Evolutionary conservation across 2,329 filamentous ascomycete species (phyloP), one percentile per base, ranked within the genome.

Genomic region (Ophiostoma sp.): DNA sequence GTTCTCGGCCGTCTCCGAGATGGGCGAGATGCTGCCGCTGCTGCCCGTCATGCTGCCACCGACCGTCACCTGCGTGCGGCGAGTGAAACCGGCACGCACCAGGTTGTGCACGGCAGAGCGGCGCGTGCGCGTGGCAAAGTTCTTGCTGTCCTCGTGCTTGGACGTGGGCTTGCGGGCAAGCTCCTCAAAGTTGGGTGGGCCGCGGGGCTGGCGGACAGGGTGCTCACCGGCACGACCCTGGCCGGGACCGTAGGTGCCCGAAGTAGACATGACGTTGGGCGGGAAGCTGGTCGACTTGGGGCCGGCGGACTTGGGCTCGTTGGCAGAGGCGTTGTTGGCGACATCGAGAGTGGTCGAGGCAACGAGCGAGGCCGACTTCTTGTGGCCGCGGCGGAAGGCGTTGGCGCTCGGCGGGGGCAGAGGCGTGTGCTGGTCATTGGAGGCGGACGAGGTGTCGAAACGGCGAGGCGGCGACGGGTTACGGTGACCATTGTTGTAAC

Each of bases 71-170:
- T 92, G 86, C 88, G 42, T 48, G 42, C 95, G 93, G 74, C 96
- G 93, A 79, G 94, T 93, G 76, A 96, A 88, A 19, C 95, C 95
- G 71, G 95, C 95, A 76, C 93, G 93, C 75, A 98, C 93, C 69
- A 99, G 88, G 80, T 94, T 98, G 84, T 95, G 91, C 61, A 99
- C 91, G 33, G 96, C 96, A 78, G 93, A 94, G 76, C 95, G 94
- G 74, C 96, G 94, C 79, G 97, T 95, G 75, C 96, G 94, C 72
- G 94, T 91, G 12, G 93, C 92, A 83, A 99, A 99, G 85, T 99
- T 99, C 89, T 98, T 91, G 90, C 95, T 98, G 31, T 95, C 96
- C 82, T 98, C 95, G 76, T 95, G 90, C 84, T 94, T 97, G 77
- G 93, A 91, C 9, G 95, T 98, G 1, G 96, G 96, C 83, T 95